These are phyloP conservation scores for Alternaria viburni DNA, from an alignment of 2,329 filamentous ascomycete species.

Conservation along the genomic window DNA sequence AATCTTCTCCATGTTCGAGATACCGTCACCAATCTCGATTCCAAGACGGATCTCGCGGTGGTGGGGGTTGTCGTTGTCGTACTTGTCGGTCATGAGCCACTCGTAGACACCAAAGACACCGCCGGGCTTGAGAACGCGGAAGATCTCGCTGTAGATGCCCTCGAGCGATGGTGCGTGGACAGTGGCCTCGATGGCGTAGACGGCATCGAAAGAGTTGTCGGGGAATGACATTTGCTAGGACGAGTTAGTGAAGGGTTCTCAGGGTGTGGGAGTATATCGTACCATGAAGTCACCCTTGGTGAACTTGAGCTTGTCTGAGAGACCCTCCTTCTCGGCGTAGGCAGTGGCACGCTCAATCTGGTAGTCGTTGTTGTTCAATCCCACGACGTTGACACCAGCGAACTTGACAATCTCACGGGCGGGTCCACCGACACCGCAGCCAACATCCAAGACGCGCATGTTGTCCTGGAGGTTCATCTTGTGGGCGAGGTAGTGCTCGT, in stretches of 20 bases:
- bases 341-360: conserved; percentile 92
- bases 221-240: conserved; percentile 88
- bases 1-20: conserved; percentile 94
- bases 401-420: conserved; percentile 97
- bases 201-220: conserved; percentile 89
- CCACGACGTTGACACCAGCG: conserved; percentile 84
- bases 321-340: conserved; percentile 81
- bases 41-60: conserved; percentile 91
- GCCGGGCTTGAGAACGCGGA: conserved; percentile 92
- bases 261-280: conserved; percentile 19
- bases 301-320: conserved; percentile 80
- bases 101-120: conserved; percentile 97
- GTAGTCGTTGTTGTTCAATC: conserved; percentile 99
- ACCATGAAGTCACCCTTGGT: conserved; percentile 98
- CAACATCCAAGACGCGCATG: conserved; percentile 93
- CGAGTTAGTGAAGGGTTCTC: conserved; percentile 9
- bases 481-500: conserved; percentile 97
- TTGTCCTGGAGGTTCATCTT: conserved; percentile 83
- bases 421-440: conserved; percentile 94
- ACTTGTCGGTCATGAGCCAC: conserved; percentile 97
- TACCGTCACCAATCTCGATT: conserved; percentile 95
- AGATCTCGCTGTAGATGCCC: conserved; percentile 93
- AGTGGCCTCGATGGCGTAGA: conserved; percentile 97
- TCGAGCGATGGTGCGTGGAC: conserved; percentile 90
- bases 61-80: conserved; percentile 84